Base-by-base conservation (phyloP, 768 basidiomycete genomes). In the Termitomyces sp. region DNA sequence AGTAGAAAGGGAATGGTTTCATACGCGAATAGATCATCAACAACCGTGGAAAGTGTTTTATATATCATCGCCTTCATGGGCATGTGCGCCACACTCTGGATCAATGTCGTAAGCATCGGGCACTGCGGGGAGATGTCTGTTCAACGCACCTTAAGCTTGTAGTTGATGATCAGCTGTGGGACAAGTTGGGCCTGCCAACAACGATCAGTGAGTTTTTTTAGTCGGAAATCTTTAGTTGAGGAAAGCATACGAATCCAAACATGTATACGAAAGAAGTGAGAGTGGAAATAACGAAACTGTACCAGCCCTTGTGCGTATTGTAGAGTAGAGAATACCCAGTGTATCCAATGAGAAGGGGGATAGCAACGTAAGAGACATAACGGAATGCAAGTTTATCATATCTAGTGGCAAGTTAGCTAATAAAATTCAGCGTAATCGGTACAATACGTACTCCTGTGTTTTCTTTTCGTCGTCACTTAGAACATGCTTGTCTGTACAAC, bases 31-130 rank as follows among this genome's bases (percentile, higher is more conserved):
- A 96, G 84, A 72, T 98, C 94, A 74, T 96, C 95, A 45, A 95
- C 90, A 48, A 92, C 89, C 1, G 88, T 92, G 45, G 92, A 89
- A 58, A 96, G 79, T 1, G 91, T 87, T 76, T 96, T 97, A 80
- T 94, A 96, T 64, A 95, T 87, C 92, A 98, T 94, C 4, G 95
- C 91, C 71, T 95, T 97, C 89, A 97, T 95, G 20, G 95, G 95
- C 89, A 98, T 94, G 70, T 98, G 96, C 45, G 96, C 90, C 36
- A 97, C 95, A 70, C 89, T 93, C 89, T 95, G 75, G 39, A 44
- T 44, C 40, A 16, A 55, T 50, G 34, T 60, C 16, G 20, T 56
- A 44, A 55, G 51, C 39, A 30, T 59, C 55, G 33, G 36, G 12
- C 24, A 18, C 58, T n/a, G 42, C 58, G 59, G 56, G 52, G 68